These are phyloP conservation scores for Trichosporon coremiiforme DNA, from an alignment of 1,284 basidiomycete genomes.

Conservation along the genomic window DNA sequence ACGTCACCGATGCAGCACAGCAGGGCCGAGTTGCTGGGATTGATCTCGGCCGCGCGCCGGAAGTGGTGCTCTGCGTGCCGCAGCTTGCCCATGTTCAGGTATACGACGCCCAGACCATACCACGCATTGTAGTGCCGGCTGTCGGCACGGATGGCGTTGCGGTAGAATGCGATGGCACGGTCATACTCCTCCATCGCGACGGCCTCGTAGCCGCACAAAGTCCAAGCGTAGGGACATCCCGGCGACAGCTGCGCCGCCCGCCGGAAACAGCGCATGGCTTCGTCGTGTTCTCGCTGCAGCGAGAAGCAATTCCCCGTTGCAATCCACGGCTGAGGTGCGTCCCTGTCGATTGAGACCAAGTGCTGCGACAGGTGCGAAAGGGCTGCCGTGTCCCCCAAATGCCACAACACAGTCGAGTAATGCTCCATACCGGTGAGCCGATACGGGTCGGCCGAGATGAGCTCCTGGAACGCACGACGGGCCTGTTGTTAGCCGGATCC, in stretches of 20 bases:
- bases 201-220: slow-evolving; percentile 89
- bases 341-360: slow-evolving; percentile 75
- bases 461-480: slow-evolving; percentile 78
- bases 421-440: slow-evolving; percentile 87
- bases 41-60: slow-evolving; percentile 82
- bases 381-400: slow-evolving; percentile 74
- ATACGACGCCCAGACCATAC: slow-evolving; percentile 96
- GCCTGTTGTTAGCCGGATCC: slow-evolving; percentile 59
- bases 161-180: slow-evolving; percentile 83
- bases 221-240: slow-evolving; percentile 85
- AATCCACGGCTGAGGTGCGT: slow-evolving; percentile 88
- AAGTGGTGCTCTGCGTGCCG: slow-evolving; percentile 92
- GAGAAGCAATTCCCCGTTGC: slow-evolving; percentile 91
- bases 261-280: slow-evolving; percentile 87
- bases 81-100: slow-evolving; percentile 85
- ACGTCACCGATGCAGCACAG: slow-evolving; percentile 89
- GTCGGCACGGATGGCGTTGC: slow-evolving; percentile 83
- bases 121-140: slow-evolving; percentile 92
- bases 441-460: slow-evolving; percentile 78
- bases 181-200: slow-evolving; percentile 85
- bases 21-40: slow-evolving; percentile 85
- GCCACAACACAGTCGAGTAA: slow-evolving; percentile 92
- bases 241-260: slow-evolving; percentile 82
- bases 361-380: slow-evolving; percentile 89
- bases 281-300: slow-evolving; percentile 81